These are phyloP conservation scores for Scalesia atractyloides DNA, from an alignment of 129 eudicot genomes.

Conservation along the genomic window DNA sequence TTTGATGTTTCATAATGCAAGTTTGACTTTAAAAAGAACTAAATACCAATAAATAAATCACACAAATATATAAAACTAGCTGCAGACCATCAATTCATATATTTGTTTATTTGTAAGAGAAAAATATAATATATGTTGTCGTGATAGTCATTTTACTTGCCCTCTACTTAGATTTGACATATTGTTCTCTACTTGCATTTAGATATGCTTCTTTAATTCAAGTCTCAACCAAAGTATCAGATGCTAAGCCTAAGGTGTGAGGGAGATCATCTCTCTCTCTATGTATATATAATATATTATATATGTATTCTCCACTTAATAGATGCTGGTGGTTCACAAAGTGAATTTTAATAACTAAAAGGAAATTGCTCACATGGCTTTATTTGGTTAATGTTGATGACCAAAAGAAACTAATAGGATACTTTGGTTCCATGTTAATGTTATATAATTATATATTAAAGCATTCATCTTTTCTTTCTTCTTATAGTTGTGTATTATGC, in stretches of 20 bases:
- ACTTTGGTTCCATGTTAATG: slow-evolving; percentile 12
- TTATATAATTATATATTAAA: slow-evolving; percentile 15
- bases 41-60: background rate
- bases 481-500: slow-evolving; percentile 9
- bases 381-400: slow-evolving; percentile 22
- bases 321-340: slow-evolving; percentile 33
- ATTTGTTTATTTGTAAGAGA: slow-evolving; percentile 10
- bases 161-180: slow-evolving; percentile 31
- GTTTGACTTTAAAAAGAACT: slow-evolving; percentile 2
- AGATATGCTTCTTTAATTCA: slow-evolving; percentile 17
- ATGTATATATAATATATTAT: background rate
- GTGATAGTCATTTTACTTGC: slow-evolving; percentile 17
- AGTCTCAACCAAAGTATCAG: slow-evolving; percentile 38
- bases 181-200: slow-evolving; percentile 38
- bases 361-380: slow-evolving; percentile 34
- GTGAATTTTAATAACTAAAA: slow-evolving; percentile 14
- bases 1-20: background rate
- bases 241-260: slow-evolving; percentile 30
- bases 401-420: slow-evolving; percentile 18
- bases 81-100: background rate
- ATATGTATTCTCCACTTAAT: slow-evolving; percentile 32
- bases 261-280: background rate
- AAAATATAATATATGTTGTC: slow-evolving; percentile 18
- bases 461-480: slow-evolving; percentile 9
- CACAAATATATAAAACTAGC: background rate